Base-by-base conservation (phyloP, 2,329 filamentous ascomycete species). In the Colletotrichum tabaci region DNA sequence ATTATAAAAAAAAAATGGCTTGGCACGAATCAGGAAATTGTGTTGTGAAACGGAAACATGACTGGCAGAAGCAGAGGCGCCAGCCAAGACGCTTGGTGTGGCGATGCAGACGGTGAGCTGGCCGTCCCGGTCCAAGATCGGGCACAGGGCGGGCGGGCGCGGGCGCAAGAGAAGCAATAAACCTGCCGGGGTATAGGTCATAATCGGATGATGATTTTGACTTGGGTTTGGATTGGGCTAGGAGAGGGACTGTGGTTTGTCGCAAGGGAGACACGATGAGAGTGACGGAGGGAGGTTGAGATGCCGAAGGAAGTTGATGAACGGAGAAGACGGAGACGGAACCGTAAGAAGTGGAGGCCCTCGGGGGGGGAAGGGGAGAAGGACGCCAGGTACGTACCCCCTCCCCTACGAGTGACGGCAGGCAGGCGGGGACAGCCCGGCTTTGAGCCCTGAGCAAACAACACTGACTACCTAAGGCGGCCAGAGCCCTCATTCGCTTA, bases 81-180 rank as follows among this genome's bases (percentile, higher is more conserved):
- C 35, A 66, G 67, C 67, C 67, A 70, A 66, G 67, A 30, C 67
- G 67, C 67, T 66, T 70, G 62, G 47, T 61, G 67, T 70, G 67
- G 67, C 67, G 62, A 66, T 70, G 67, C 67, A 66, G 9, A 23
- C 9, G 40, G 50, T 46, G 47, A 50, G 60, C 18, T 62, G 47
- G 46, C 16, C 30, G n/a, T 40, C 47, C 60, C 30, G 30, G 47
- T 38, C 21, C 8, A 42, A 40, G 40, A 53, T 49, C 44, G 44
- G 58, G 38, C 23, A 61, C 16, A 35, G 26, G 44, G 58, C 44
- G 26, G 44, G 58, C 44, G 23, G 44, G 47, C 1, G 30, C 15
- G n/a, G 16, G 10, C 30, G 18, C 30, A 13, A 10, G 6, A 61
- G 57, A 21, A 47, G 57, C 26, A 23, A 46, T 26, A 12, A 49